phyloP scores from a whole-genome alignment of 192 early-diverging fungal genomes.

The Thamnidium elegans region DNA sequence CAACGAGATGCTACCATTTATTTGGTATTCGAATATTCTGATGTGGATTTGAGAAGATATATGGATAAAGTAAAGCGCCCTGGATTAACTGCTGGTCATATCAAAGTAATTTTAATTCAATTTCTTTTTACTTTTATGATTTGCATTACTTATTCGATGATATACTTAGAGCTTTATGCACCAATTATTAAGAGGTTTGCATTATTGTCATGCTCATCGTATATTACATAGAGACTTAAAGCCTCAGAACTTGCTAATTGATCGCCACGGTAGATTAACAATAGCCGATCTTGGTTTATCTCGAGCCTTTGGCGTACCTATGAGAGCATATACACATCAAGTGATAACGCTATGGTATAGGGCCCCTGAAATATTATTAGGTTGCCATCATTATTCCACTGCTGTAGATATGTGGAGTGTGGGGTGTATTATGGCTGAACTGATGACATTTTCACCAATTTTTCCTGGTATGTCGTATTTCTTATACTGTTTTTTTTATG shows the following conservation, averaged over 20 bases:
- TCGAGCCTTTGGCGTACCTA: conserved; percentile 85
- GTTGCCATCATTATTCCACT: conserved; percentile 84
- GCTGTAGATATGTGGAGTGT: conserved; percentile 98
- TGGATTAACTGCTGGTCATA: conserved; percentile 29
- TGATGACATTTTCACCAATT: conserved; percentile 73
- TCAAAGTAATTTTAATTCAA: conserved; percentile 15
- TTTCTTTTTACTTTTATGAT: neutral
- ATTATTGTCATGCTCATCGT: conserved; percentile 89
- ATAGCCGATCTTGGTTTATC: conserved; percentile 97
- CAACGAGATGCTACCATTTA: conserved; percentile 85
- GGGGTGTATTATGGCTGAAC: conserved; percentile 97
- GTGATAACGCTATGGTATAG: conserved; percentile 94
- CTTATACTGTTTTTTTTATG: neutral
- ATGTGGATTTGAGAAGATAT: conserved; percentile 54
- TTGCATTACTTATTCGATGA: neutral
- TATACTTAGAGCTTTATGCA: conserved; percentile 78
- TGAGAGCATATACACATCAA: conserved; percentile 94
- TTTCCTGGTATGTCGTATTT: conserved; percentile 69
- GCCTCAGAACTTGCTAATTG: conserved; percentile 97
- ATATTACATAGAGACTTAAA: conserved; percentile 97
- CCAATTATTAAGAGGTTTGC: conserved; percentile 84
- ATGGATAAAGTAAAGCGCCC: conserved; percentile 30
- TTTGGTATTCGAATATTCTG: conserved; percentile 95
- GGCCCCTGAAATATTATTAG: conserved; percentile 93
- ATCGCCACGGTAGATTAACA: conserved; percentile 80